A percentile compares a stretch with the other conserved stretches of the same genome.
phyloP scores from a whole-genome alignment of 2,329 filamentous ascomycete genomes.

The Ceratocystiopsis sp. region DNA sequence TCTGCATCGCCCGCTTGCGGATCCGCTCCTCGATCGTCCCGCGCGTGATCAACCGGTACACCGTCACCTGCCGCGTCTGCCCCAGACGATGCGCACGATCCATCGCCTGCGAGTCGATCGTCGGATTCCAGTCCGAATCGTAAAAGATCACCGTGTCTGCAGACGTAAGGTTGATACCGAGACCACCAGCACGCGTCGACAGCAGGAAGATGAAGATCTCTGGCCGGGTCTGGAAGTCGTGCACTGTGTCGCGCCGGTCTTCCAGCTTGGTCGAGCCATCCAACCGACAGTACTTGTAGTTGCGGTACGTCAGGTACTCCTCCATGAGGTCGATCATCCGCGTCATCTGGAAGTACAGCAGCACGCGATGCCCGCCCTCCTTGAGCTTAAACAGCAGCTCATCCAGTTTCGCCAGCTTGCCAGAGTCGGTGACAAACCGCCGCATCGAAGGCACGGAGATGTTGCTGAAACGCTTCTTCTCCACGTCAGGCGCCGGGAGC shows the following conservation, averaged over 20 bases:
- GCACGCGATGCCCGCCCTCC: slow-evolving; percentile 77
- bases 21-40: slow-evolving; percentile 97
- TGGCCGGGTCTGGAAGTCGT: slow-evolving; percentile 85
- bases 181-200: slow-evolving; percentile 87
- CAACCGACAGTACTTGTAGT: slow-evolving; percentile 95
- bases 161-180: slow-evolving; percentile 92
- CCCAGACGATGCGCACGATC: slow-evolving; percentile 95
- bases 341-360: slow-evolving; percentile 99
- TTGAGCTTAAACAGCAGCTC: slow-evolving; percentile 77
- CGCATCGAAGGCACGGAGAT: slow-evolving; percentile 92
- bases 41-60: slow-evolving; percentile 92
- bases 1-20: slow-evolving; percentile 87
- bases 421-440: slow-evolving; percentile 92
- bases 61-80: slow-evolving; percentile 88
- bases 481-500: slow-evolving; percentile 62
- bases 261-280: slow-evolving; percentile 96
- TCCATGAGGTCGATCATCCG: slow-evolving; percentile 99
- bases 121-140: slow-evolving; percentile 98
- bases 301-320: slow-evolving; percentile 94
- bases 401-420: slow-evolving; percentile 86
- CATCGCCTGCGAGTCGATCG: slow-evolving; percentile 97
- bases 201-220: slow-evolving; percentile 96
- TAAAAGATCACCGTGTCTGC: slow-evolving; percentile 99
- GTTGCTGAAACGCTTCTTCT: slow-evolving; percentile 73
- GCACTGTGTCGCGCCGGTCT: slow-evolving; percentile 87